Percentiles rank a stretch among this genome's conserved stretches.
Conservation (phyloP, 441 rosid species). For the Bocquillonia castaneifolia region DNA sequence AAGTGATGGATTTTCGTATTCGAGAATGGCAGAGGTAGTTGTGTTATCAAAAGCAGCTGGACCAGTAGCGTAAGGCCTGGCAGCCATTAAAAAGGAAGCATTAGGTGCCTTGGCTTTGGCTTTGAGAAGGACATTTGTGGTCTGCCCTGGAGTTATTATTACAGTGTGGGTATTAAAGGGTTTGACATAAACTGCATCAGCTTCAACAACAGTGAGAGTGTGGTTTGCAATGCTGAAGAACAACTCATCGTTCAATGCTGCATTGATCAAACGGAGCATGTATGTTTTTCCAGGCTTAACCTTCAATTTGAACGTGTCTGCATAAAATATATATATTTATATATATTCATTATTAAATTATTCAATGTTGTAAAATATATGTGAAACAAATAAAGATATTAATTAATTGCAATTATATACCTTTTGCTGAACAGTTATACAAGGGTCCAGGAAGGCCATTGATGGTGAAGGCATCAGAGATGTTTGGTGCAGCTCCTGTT, state of each 20-base stretch:
- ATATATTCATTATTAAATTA: too few species aligned
- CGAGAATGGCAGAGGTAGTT: conserved; percentile 52
- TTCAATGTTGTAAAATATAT: too few species aligned
- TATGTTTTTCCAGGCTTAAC: conserved; percentile 51
- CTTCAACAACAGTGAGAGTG: conserved; percentile 56
- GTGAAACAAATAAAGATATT: too few species aligned
- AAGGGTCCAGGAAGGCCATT: conserved; percentile 72
- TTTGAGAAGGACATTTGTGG: conserved; percentile 58
- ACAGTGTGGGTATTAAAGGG: conserved; percentile 49
- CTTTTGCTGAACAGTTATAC: conserved; percentile 60
- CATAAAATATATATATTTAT: not conserved
- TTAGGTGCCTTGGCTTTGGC: conserved; percentile 43
- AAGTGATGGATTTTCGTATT: conserved; percentile 31
- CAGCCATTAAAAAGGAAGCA: conserved; percentile 49
- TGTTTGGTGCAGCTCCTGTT: conserved; percentile 64
- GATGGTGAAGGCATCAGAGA: conserved; percentile 64
- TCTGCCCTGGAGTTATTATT: conserved; percentile 59
- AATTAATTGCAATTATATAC: conserved; percentile 22
- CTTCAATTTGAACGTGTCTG: conserved; percentile 46
- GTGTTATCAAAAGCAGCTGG: conserved; percentile 56
- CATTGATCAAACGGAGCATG: conserved; percentile 45
- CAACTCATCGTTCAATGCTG: conserved; percentile 62
- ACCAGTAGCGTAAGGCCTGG: conserved; percentile 62
- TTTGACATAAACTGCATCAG: conserved; percentile 66
- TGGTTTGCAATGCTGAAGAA: conserved; percentile 74